These are phyloP conservation scores for Phytophthora pistaciae DNA, from an alignment of 352 stramenopile species.

Conservation along the genomic window DNA sequence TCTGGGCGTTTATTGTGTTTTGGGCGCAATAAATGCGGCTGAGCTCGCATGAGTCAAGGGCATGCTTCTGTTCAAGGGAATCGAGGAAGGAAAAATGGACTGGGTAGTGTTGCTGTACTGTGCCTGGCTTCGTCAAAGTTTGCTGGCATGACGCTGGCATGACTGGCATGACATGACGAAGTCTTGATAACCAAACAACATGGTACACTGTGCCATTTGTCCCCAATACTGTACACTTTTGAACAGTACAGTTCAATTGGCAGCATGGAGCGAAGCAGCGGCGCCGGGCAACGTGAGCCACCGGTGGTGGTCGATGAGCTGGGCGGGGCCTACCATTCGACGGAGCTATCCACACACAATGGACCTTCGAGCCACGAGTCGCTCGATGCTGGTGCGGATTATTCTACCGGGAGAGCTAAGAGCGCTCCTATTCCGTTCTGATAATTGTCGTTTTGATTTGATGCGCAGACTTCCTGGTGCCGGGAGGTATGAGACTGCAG, in stretches of 20 bases:
- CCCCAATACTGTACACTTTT: background rate
- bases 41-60: background rate
- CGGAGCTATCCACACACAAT: background rate
- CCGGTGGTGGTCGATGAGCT: background rate
- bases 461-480: slow-evolving; percentile 22
- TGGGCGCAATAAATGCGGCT: background rate
- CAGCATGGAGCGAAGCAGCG: background rate
- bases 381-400: slow-evolving; percentile 23
- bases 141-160: background rate
- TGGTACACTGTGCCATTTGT: background rate
- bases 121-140: background rate
- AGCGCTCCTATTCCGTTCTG: background rate
- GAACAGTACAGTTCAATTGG: no score
- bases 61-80: background rate
- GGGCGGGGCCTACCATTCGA: background rate
- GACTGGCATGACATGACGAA: no score
- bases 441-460: background rate
- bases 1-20: no score
- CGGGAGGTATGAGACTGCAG: background rate
- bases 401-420: no score
- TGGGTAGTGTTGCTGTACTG: no score
- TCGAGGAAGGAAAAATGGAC: no score
- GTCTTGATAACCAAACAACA: slow-evolving; percentile 4
- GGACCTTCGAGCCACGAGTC: background rate
- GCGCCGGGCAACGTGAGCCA: background rate